Conservation (phyloP, 1,284 basidiomycete genomes). For the Coniferiporia sulphurascens region DNA sequence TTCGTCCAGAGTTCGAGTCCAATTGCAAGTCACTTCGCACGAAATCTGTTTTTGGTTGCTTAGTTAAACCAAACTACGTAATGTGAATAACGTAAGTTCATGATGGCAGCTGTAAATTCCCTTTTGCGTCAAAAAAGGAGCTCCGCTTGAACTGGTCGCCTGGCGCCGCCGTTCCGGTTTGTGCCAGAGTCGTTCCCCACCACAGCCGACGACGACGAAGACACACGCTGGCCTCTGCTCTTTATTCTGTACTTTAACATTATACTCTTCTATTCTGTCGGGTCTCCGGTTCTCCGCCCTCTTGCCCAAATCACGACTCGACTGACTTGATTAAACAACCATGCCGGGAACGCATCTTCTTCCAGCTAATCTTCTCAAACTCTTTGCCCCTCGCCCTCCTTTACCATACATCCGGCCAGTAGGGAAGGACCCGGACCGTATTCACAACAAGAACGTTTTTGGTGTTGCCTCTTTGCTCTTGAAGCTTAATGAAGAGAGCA, state of each 20-base stretch:
- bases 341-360: constrained; percentile 86
- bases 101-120: neutral
- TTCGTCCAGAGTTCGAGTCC: too few relatives aligned
- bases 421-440: constrained; percentile 75
- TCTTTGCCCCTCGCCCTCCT: constrained; percentile 89
- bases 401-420: constrained; percentile 81
- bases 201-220: neutral
- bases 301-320: neutral
- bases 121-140: neutral
- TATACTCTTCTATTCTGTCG: neutral
- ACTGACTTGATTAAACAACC: constrained; percentile 16
- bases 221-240: neutral
- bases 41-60: too few relatives aligned
- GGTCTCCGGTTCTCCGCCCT: neutral
- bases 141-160: neutral
- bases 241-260: neutral
- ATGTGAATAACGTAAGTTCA: too few relatives aligned
- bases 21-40: too few relatives aligned
- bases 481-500: constrained; percentile 73
- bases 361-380: constrained; percentile 89
- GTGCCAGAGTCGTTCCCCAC: neutral
- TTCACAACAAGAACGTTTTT: constrained; percentile 62
- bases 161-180: neutral
- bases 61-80: too few relatives aligned
- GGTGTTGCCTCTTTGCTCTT: constrained; percentile 74